A percentile compares a stretch with the other conserved stretches of the same genome.
Evolutionary conservation across 1,284 basidiomycete genomes (phyloP).

Genomic region (Crepidotus sp.): DNA sequence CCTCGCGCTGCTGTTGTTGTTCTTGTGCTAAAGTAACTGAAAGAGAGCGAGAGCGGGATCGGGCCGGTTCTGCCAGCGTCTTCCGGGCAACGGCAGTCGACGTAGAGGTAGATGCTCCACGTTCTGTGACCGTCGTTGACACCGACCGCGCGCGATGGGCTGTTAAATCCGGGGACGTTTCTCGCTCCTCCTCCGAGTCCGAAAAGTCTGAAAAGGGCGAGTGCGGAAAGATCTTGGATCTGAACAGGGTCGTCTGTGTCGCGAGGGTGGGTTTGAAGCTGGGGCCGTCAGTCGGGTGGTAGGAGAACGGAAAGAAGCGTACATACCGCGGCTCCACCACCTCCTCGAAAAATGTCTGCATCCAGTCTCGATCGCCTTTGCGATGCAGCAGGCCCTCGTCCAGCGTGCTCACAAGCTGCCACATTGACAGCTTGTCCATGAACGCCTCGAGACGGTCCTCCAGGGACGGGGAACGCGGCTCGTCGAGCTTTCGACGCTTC

Average conservation of each 20-base stretch:
- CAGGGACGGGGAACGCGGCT: constrained; percentile 21
- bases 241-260: constrained; percentile 47
- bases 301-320: not conserved
- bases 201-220: constrained; percentile 46
- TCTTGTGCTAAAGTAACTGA: constrained; percentile 53
- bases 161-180: constrained; percentile 18
- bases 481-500: constrained; percentile 29
- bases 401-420: constrained; percentile 51
- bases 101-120: not conserved
- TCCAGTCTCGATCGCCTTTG: constrained; percentile 55
- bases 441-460: constrained; percentile 57
- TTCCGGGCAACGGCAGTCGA: constrained; percentile 10
- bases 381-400: constrained; percentile 21
- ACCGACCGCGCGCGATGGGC: constrained; percentile 4
- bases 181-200: constrained; percentile 25
- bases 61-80: constrained; percentile 22
- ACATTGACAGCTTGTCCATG: constrained; percentile 69
- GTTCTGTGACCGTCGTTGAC: not conserved
- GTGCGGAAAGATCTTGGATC: constrained; percentile 56
- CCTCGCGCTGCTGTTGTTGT: constrained; percentile 30
- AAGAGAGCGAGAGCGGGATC: constrained; percentile 53
- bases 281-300: constrained; percentile 1
- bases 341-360: constrained; percentile 58
- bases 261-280: constrained; percentile 54
- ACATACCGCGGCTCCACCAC: constrained; percentile 55